Conservation (phyloP, 176 grass and related monocot species). For the Rhynchospora pubera region DNA sequence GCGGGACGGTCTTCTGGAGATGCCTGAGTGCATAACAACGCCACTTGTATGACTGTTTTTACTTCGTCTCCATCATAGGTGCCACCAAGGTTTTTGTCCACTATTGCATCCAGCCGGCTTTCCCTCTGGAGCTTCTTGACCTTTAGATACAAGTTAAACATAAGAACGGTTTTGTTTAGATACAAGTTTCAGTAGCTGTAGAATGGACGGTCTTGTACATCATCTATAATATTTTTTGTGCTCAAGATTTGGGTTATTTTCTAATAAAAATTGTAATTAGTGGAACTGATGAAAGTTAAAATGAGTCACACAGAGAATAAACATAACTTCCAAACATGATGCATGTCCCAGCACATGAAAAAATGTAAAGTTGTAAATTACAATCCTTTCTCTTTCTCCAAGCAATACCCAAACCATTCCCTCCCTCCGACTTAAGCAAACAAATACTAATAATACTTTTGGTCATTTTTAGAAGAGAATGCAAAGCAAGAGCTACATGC, state of each 20-base stretch:
- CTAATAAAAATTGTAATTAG: neutral
- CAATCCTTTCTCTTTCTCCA: neutral
- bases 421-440: neutral
- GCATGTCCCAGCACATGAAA: neutral
- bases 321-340: neutral
- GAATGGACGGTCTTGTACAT: neutral
- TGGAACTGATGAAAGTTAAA: neutral
- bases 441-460: neutral
- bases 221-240: neutral
- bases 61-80: slow-evolving; percentile 56
- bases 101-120: slow-evolving; percentile 45
- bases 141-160: slow-evolving; percentile 14
- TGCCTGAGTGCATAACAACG: slow-evolving; percentile 80
- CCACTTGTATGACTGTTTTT: slow-evolving; percentile 88
- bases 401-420: neutral
- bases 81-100: slow-evolving; percentile 61
- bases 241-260: neutral
- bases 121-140: slow-evolving; percentile 94
- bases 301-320: neutral
- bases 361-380: neutral
- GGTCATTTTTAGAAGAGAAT: neutral
- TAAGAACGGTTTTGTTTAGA: neutral
- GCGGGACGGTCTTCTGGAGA: slow-evolving; percentile 82
- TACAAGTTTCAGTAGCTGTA: neutral
- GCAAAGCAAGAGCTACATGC: neutral